Conservation (phyloP, 352 stramenopile species). For the Discostella stelligera region DNA sequence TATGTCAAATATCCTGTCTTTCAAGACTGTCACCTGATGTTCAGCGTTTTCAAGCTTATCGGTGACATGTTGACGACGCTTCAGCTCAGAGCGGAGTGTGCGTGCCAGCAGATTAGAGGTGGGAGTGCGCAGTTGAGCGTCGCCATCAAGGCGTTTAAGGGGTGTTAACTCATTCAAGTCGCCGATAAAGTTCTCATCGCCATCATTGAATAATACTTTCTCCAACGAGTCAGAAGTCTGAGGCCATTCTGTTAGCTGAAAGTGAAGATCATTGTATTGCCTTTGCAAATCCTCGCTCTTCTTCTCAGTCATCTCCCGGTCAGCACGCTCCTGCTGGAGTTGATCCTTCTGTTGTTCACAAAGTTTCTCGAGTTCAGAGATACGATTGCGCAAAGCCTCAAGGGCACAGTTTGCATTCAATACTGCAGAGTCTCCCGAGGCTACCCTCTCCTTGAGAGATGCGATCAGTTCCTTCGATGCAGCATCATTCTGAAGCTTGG, state of each 20-base stretch:
- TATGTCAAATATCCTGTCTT: conserved; percentile 49
- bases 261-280: conserved; percentile 32
- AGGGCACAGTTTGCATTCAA: conserved; percentile 21
- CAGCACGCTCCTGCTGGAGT: conserved; percentile 35
- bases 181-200: conserved; percentile 18
- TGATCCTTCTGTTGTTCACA: conserved; percentile 35
- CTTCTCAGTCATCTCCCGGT: conserved; percentile 45
- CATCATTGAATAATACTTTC: conserved; percentile 29
- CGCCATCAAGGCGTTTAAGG: conserved; percentile 21
- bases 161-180: conserved; percentile 38
- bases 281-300: conserved; percentile 46
- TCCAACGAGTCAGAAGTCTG: conserved; percentile 23
- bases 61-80: conserved; percentile 29
- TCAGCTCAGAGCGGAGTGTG: conserved; percentile 57
- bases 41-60: conserved; percentile 36
- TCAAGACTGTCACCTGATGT: conserved; percentile 29
- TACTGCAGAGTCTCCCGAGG: not conserved
- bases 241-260: conserved; percentile 32
- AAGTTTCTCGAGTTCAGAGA: conserved; percentile 42
- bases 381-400: conserved; percentile 27
- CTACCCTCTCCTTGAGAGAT: conserved; percentile 35
- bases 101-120: conserved; percentile 56
- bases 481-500: conserved; percentile 18
- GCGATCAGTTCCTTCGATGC: conserved; percentile 37
- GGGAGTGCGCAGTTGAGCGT: conserved; percentile 28